Percentiles rank a stretch among this genome's conserved stretches.
These are phyloP conservation scores for Inonotus obliquus DNA, from an alignment of 1,284 basidiomycete genomes.

Conservation along the genomic window DNA sequence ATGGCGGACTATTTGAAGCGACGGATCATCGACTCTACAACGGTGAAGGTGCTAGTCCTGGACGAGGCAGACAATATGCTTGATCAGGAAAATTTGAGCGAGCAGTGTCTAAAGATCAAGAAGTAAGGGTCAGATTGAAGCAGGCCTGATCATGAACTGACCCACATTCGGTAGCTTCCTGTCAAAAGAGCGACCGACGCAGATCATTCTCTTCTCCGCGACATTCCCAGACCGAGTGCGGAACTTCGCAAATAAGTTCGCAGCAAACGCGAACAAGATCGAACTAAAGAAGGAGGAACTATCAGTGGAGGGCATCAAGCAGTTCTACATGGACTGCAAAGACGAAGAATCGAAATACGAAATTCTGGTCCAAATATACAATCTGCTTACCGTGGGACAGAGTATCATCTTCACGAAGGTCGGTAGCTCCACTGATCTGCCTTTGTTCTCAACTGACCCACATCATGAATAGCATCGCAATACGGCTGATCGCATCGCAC, in stretches of 20 bases:
- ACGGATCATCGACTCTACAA: constrained; percentile 70
- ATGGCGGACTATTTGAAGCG: constrained; percentile 81
- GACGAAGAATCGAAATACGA: constrained; percentile 94
- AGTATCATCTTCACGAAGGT: constrained; percentile 97
- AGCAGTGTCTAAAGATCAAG: constrained; percentile 93
- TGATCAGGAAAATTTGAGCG: constrained; percentile 93
- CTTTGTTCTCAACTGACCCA: not conserved
- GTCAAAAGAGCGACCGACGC: constrained; percentile 53
- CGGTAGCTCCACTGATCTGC: constrained; percentile 23
- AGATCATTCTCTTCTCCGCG: constrained; percentile 96
- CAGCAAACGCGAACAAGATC: constrained; percentile 95
- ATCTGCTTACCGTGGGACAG: constrained; percentile 90
- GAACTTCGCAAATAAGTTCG: constrained; percentile 86
- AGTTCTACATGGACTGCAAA: constrained; percentile 96
- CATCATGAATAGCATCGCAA: constrained; percentile 61
- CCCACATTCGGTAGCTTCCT: constrained; percentile 47
- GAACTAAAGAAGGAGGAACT: constrained; percentile 93
- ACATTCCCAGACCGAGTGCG: constrained; percentile 96
- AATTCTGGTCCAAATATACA: constrained; percentile 89
- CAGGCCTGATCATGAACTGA: not conserved
- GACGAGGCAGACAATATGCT: constrained; percentile 99
- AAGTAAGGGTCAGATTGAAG: constrained; percentile 53
- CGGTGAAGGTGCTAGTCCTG: constrained; percentile 91
- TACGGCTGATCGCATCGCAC: constrained; percentile 90
- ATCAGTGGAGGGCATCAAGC: constrained; percentile 91